These are phyloP conservation scores for Passiflora organensis DNA, from an alignment of 345 rosid genomes.

Conservation along the genomic window DNA sequence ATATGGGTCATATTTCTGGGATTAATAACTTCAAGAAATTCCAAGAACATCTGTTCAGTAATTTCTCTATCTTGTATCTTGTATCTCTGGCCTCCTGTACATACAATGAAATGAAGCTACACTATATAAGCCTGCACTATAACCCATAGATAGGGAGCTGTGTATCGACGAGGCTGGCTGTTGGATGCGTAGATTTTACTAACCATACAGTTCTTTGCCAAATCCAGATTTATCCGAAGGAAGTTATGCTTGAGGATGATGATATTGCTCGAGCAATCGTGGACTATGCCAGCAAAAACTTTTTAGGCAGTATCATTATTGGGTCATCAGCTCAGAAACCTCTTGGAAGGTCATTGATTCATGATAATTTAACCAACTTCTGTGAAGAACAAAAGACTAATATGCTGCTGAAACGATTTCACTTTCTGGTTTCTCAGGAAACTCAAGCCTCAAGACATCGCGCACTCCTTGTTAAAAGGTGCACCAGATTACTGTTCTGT, in stretches of 20 bases:
- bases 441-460: slow-evolving; percentile 48
- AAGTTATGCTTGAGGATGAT: slow-evolving; percentile 53
- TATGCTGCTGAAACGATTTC: neutral
- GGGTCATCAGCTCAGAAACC: slow-evolving; percentile 63
- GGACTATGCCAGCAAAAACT: slow-evolving; percentile 49
- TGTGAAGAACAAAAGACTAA: neutral
- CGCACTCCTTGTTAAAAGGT: slow-evolving; percentile 40
- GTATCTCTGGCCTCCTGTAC: no score
- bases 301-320: slow-evolving; percentile 49
- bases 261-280: slow-evolving; percentile 58
- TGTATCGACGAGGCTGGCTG: no score
- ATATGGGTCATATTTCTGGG: no score
- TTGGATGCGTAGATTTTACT: neutral
- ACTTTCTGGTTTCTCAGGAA: slow-evolving; percentile 25
- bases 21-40: no score
- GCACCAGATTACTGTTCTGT: slow-evolving; percentile 74
- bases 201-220: neutral
- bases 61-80: no score
- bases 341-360: slow-evolving; percentile 46
- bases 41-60: no score
- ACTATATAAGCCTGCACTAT: no score
- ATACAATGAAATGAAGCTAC: no score
- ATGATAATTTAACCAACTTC: neutral
- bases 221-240: slow-evolving; percentile 50
- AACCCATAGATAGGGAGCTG: no score